Evolutionary conservation across 306 rosid genomes (phyloP).

Genomic region (Hippophae gyantsensis): DNA sequence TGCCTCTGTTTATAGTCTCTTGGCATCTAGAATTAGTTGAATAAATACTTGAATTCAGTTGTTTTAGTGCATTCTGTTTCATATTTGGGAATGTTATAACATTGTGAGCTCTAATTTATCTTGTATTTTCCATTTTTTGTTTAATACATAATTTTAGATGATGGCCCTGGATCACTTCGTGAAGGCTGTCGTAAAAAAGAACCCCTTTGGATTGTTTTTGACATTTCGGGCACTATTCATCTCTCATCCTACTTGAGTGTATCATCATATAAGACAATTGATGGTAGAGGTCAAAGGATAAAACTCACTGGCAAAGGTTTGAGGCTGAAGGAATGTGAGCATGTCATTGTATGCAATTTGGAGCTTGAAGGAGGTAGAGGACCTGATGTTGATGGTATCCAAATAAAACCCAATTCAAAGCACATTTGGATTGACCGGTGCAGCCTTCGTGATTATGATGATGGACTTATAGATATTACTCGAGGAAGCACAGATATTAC

Average conservation of each 20-base stretch:
- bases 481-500: constrained; percentile 79
- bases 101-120: not conserved
- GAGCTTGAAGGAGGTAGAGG: constrained; percentile 97
- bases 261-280: constrained; percentile 74
- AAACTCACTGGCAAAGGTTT: constrained; percentile 75
- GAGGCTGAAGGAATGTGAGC: constrained; percentile 85
- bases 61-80: too few species aligned
- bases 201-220: constrained; percentile 88
- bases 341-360: constrained; percentile 83
- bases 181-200: constrained; percentile 67
- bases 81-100: too few species aligned
- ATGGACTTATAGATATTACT: constrained; percentile 84
- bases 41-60: too few species aligned
- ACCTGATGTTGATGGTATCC: constrained; percentile 82
- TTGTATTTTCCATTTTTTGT: not conserved
- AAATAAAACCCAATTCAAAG: constrained; percentile 89
- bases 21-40: too few species aligned
- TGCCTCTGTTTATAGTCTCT: too few species aligned
- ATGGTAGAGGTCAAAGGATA: constrained; percentile 77
- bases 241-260: constrained; percentile 65
- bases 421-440: constrained; percentile 96
- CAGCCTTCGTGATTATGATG: constrained; percentile 69
- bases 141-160: constrained; percentile 41
- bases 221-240: constrained; percentile 64
- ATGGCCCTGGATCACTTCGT: constrained; percentile 92